Evolutionary conservation across 495 filamentous ascomycete genomes (phyloP).

Genomic region (Tuber magnatum): DNA sequence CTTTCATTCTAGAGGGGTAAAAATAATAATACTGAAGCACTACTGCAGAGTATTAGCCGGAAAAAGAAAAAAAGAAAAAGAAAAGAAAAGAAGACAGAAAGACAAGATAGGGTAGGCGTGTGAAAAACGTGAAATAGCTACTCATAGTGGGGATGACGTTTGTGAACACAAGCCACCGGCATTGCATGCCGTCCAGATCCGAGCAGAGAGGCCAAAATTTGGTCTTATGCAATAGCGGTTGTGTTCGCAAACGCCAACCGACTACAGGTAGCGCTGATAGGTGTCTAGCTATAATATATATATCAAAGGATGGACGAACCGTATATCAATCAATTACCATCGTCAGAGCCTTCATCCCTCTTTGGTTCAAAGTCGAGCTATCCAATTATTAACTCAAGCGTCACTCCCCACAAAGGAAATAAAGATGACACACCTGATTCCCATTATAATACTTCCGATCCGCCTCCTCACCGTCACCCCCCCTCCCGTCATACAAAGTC

Average conservation of each 20-base stretch:
- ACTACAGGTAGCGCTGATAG: not conserved
- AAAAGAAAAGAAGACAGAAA: not conserved
- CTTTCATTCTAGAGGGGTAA: not conserved
- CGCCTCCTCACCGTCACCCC: constrained; percentile 41
- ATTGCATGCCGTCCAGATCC: too few relatives aligned
- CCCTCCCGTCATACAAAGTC: constrained; percentile 54
- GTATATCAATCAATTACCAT: not conserved
- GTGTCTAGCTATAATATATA: not conserved
- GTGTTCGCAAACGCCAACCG: too few relatives aligned
- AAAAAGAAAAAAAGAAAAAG: not conserved
- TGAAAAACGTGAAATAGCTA: not conserved
- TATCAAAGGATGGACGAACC: not conserved
- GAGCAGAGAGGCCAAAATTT: too few relatives aligned
- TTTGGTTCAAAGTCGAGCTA: constrained; percentile 39
- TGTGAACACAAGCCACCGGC: too few relatives aligned
- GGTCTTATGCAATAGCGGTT: too few relatives aligned
- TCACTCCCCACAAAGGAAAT: not conserved
- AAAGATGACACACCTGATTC: constrained; percentile 53
- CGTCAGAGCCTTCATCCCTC: constrained; percentile 15
- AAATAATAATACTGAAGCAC: not conserved
- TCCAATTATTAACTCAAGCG: not conserved
- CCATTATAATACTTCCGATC: constrained; percentile 61
- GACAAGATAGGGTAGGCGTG: not conserved
- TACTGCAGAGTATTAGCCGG: not conserved
- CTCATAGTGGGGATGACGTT: not conserved